Conservation (phyloP, 2,329 filamentous ascomycete genomes). For the Pseudocercospora fijiensis region DNA sequence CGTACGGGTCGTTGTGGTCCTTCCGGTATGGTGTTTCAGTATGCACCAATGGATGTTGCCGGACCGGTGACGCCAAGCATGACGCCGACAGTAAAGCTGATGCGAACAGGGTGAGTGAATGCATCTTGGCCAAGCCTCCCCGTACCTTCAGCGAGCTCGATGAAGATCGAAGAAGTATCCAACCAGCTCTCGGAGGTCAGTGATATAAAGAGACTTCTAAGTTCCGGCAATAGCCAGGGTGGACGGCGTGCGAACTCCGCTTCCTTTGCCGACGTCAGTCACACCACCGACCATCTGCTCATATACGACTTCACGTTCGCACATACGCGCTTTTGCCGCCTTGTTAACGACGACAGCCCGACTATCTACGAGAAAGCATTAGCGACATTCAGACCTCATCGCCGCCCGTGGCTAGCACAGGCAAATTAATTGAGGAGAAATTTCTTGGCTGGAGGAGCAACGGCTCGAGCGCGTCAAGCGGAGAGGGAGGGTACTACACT, state of each 20-base stretch:
- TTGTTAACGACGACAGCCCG: neutral
- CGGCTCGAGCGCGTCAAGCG: neutral
- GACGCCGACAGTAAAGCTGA: conserved; percentile 20
- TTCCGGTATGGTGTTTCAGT: conserved; percentile 57
- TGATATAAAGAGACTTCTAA: conserved; percentile 3
- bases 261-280: neutral
- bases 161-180: neutral
- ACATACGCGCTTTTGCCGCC: neutral
- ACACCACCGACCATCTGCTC: neutral
- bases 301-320: neutral
- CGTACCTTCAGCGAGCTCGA: neutral
- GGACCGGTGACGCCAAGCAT: conserved; percentile 32
- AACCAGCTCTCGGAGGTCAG: neutral
- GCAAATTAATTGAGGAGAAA: neutral
- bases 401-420: neutral
- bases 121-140: conserved; percentile 9
- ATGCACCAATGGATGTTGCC: conserved; percentile 41
- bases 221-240: neutral
- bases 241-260: neutral
- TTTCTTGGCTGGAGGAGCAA: neutral
- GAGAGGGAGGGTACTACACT: neutral
- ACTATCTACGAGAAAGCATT: neutral
- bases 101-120: conserved; percentile 4
- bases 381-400: neutral
- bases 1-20: conserved; percentile 60